Evolutionary conservation across 805 yeast genomes (phyloP).

Genomic region (Lipomyces orientalis): DNA sequence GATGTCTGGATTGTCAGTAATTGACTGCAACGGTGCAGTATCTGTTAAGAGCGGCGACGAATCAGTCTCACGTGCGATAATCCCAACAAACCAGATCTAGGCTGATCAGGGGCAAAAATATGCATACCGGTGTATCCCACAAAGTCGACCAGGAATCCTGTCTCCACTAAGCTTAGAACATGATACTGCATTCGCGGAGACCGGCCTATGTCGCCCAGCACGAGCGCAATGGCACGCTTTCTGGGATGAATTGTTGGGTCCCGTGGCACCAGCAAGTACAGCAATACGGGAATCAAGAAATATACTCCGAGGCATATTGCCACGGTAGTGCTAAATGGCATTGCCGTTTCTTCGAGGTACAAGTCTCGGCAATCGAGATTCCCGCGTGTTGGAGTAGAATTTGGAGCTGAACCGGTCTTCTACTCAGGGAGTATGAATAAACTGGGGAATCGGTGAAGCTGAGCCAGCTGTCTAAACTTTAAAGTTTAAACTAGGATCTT

Average conservation of each 20-base stretch:
- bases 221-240: conserved; percentile 74
- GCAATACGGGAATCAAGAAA: conserved; percentile 31
- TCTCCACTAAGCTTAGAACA: conserved; percentile 72
- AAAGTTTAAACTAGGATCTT: background rate
- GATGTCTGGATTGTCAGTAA: conserved; percentile 40
- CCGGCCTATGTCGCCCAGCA: conserved; percentile 91
- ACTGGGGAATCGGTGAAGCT: background rate
- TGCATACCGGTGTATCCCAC: conserved; percentile 68
- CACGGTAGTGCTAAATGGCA: conserved; percentile 1
- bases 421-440: too few relatives aligned
- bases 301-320: conserved; percentile 29
- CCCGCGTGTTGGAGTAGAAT: background rate
- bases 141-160: conserved; percentile 75
- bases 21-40: conserved; percentile 38
- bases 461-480: background rate
- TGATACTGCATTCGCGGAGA: conserved; percentile 96
- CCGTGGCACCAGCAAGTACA: conserved; percentile 31
- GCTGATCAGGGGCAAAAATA: background rate
- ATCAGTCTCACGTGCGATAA: background rate
- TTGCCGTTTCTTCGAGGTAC: background rate
- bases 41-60: conserved; percentile 13
- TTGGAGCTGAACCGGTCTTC: background rate
- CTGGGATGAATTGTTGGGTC: conserved; percentile 31
- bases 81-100: conserved; percentile 6
- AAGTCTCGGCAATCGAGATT: background rate